phyloP scores from a whole-genome alignment of 306 rosid species.

The Cucurbita maxima region DNA sequence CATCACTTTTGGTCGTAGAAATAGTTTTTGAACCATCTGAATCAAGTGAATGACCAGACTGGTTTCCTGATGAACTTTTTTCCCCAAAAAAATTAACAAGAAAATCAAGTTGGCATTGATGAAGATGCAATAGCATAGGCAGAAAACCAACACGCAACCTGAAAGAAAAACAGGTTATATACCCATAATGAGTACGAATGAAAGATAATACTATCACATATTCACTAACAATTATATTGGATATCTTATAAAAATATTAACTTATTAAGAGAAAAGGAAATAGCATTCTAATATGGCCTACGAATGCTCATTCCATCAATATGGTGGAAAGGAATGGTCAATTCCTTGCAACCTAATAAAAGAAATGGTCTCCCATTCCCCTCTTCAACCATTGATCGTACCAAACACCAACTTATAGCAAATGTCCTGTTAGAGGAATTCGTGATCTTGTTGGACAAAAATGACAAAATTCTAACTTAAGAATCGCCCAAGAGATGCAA shows the following conservation, averaged over 20 bases:
- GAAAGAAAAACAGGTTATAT: constrained; percentile 12
- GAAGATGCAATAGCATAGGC: constrained; percentile 63
- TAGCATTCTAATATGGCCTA: not conserved
- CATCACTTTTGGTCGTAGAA: constrained; percentile 20
- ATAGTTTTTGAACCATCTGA: constrained; percentile 39
- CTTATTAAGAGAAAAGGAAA: not conserved
- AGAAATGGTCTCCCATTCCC: not conserved
- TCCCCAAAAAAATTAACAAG: constrained; percentile 64
- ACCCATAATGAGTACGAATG: not conserved
- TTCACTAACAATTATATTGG: not conserved
- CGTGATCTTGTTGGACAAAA: not conserved
- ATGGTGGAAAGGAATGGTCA: not conserved
- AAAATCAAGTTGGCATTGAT: constrained; percentile 82
- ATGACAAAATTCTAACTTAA: not conserved
- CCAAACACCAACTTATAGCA: not conserved
- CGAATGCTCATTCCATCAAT: not conserved
- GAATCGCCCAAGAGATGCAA: not conserved
- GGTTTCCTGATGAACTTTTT: constrained; percentile 32
- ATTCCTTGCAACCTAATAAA: not conserved
- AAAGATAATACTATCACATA: not conserved
- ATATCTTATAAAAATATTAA: not conserved
- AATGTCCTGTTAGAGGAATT: not conserved
- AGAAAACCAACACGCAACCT: constrained; percentile 62
- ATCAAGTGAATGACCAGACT: constrained; percentile 34
- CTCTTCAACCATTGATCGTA: not conserved